Conservation (phyloP, 805 yeast species). For the Saturnispora gosingensis region DNA sequence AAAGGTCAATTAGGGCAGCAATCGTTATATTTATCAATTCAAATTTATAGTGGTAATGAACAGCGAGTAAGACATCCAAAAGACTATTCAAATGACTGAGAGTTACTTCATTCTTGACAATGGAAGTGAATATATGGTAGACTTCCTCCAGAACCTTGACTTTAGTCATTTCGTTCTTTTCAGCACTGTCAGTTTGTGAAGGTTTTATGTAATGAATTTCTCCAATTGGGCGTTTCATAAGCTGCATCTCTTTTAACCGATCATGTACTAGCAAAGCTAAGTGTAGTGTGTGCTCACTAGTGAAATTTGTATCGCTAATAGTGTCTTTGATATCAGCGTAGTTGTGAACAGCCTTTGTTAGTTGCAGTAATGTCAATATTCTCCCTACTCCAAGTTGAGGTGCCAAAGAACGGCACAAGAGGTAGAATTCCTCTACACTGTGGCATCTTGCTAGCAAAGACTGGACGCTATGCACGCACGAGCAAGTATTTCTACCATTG, state of each 20-base stretch:
- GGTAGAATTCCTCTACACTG: constrained; percentile 1
- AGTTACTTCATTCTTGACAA: neutral
- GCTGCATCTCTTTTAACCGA: neutral
- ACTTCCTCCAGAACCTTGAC: neutral
- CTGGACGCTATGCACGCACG: neutral
- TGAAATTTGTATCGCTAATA: neutral
- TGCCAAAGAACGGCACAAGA: neutral
- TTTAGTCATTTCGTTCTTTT: neutral
- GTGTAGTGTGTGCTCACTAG: neutral
- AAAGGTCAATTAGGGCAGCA: neutral
- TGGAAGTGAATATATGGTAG: neutral
- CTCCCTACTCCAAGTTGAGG: constrained; percentile 4
- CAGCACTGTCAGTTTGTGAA: neutral
- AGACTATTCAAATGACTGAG: neutral
- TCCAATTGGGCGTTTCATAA: neutral
- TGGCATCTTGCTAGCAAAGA: neutral
- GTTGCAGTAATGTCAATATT: neutral
- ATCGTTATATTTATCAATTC: neutral
- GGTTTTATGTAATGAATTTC: neutral
- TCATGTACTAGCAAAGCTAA: neutral
- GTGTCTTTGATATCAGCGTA: neutral
- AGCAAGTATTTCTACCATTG: neutral
- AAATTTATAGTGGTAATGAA: constrained; percentile 1
- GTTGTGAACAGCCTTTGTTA: constrained; percentile 3
- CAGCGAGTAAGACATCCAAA: neutral